Conservation (phyloP, 164 flowering plant genomes). For the Aristolochia contorta region DNA sequence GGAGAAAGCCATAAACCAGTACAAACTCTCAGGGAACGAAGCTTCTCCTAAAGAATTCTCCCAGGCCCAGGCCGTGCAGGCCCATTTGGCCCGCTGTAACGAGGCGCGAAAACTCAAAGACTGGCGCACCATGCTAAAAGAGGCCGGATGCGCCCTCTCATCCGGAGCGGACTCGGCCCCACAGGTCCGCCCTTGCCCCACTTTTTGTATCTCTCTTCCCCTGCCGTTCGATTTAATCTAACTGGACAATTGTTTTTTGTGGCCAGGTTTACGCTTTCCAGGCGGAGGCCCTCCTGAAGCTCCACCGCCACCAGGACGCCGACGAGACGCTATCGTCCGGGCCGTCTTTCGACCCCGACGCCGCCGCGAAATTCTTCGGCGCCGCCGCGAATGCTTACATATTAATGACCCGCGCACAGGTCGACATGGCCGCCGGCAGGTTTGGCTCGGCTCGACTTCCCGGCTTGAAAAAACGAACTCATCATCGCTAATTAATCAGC, state of each 20-base stretch:
- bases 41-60: slow-evolving; percentile 23
- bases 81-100: slow-evolving; percentile 30
- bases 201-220: too few species aligned
- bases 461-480: too few species aligned
- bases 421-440: slow-evolving; percentile 75
- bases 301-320: slow-evolving; percentile 66
- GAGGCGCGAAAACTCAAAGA: slow-evolving; percentile 42
- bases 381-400: slow-evolving; percentile 20
- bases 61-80: slow-evolving; percentile 37
- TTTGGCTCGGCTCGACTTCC: slow-evolving; percentile 10
- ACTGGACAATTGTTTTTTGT: neutral
- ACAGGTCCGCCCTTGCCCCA: slow-evolving; percentile 43
- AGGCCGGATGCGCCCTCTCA: slow-evolving; percentile 37
- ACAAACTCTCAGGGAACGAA: slow-evolving; percentile 32
- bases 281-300: slow-evolving; percentile 71
- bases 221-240: too few species aligned
- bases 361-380: slow-evolving; percentile 42
- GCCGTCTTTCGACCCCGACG: slow-evolving; percentile 30
- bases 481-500: too few species aligned
- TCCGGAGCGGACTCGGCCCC: slow-evolving; percentile 75
- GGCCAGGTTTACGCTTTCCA: slow-evolving; percentile 46
- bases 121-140: slow-evolving; percentile 47
- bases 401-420: slow-evolving; percentile 38
- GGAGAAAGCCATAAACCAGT: slow-evolving; percentile 59
- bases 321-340: slow-evolving; percentile 21